Conservation (phyloP, 2,329 filamentous ascomycete genomes). For the Arthrobotrys iridis region DNA sequence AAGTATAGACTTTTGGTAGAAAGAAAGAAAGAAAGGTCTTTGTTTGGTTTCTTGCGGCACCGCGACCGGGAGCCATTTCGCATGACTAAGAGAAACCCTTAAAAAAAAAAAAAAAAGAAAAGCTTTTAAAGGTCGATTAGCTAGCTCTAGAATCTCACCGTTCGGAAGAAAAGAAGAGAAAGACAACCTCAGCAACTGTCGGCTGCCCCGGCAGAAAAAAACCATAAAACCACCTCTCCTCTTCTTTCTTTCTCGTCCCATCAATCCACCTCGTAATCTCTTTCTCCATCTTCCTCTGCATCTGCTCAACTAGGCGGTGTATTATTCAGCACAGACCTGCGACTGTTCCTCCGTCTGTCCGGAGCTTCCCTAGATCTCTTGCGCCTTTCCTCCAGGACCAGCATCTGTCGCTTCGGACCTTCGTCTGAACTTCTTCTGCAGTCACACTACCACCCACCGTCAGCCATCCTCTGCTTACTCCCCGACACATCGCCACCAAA, state of each 20-base stretch:
- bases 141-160: background rate
- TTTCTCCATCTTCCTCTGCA: background rate
- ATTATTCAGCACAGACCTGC: constrained; percentile 9
- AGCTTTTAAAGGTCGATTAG: background rate
- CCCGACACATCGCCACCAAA: background rate
- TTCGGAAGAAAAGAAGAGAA: background rate
- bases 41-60: background rate
- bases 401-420: background rate
- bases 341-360: constrained; percentile 4
- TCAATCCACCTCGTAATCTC: background rate
- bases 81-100: constrained; percentile 43
- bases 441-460: constrained; percentile 30
- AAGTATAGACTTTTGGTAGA: too few species aligned
- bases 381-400: constrained; percentile 10
- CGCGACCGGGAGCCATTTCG: background rate
- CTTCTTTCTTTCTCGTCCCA: background rate
- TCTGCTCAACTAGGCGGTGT: background rate
- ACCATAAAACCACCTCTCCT: background rate
- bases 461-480: background rate
- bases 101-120: constrained; percentile 5
- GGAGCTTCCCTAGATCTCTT: constrained; percentile 23
- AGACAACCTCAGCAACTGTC: background rate
- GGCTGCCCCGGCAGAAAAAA: constrained; percentile 9
- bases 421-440: background rate
- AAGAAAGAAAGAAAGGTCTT: too few species aligned